These are phyloP conservation scores for Desmodesmus armatus DNA, from an alignment of 139 green algal genomes.

Conservation along the genomic window DNA sequence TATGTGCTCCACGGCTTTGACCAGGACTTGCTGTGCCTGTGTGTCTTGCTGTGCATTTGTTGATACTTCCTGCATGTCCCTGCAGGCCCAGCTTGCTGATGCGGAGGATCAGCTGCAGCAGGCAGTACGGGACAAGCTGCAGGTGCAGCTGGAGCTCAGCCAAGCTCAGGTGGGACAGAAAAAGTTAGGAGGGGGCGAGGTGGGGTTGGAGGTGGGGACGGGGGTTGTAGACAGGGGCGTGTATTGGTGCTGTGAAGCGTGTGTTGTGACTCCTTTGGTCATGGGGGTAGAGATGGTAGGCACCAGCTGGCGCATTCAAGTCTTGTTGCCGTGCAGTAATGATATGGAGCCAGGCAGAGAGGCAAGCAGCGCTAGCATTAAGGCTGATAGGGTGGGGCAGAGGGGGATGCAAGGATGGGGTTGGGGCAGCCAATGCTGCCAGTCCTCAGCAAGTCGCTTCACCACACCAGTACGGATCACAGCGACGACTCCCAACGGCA, in stretches of 20 bases:
- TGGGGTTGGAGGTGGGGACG: not conserved
- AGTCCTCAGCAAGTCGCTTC: no score
- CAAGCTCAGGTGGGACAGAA: slow-evolving; percentile 2
- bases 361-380: no score
- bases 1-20: no score
- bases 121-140: not conserved
- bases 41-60: not conserved
- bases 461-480: no score
- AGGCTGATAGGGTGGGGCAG: no score
- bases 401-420: no score
- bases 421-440: no score
- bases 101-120: slow-evolving; percentile 14
- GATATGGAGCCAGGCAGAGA: no score
- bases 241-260: not conserved
- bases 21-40: not conserved
- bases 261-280: not conserved
- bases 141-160: slow-evolving; percentile 1
- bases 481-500: no score
- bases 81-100: not conserved
- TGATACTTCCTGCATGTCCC: not conserved
- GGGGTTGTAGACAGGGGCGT: not conserved
- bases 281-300: no score
- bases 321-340: no score
- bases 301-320: no score
- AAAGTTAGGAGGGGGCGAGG: not conserved